Conservation (phyloP, 345 rosid species). For the Eucalyptus sp. region DNA sequence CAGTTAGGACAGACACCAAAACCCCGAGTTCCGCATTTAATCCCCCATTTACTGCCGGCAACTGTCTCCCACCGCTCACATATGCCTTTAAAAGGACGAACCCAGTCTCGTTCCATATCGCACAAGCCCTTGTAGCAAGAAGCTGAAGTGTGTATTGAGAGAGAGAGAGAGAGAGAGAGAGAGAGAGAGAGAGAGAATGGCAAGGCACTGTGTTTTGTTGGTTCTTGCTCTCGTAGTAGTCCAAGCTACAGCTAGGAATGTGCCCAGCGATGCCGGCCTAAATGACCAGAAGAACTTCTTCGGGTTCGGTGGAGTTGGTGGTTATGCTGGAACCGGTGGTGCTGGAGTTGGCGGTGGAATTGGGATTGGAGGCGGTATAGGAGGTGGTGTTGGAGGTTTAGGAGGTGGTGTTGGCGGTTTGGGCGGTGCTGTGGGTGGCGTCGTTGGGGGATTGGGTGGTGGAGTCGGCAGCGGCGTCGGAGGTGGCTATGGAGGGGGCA, state of each 20-base stretch:
- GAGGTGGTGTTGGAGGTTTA: constrained; percentile 1
- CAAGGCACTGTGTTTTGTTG: neutral
- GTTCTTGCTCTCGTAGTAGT: neutral
- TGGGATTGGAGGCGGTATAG: constrained; percentile 15
- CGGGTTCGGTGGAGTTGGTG: constrained; percentile 43
- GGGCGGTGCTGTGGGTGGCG: constrained; percentile 9
- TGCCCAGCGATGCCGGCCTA: constrained; percentile 31
- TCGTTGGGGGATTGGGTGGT: constrained; percentile 1
- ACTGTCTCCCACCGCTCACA: neutral
- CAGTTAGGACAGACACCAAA: neutral
- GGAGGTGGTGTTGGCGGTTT: neutral
- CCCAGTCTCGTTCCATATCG: neutral
- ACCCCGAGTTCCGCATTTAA: neutral
- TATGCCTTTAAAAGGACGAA: neutral
- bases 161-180: neutral
- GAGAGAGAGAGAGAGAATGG: constrained; percentile 1
- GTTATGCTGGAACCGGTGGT: constrained; percentile 11
- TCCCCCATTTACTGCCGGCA: neutral
- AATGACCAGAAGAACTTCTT: constrained; percentile 48
- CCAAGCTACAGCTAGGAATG: constrained; percentile 21
- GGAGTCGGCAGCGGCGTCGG: neutral
- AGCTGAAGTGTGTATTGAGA: neutral
- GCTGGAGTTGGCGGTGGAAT: constrained; percentile 7
- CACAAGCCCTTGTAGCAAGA: neutral
- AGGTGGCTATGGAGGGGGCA: neutral